Base-by-base conservation (phyloP, 345 rosid genomes). In the Hibiscus tridactylites region DNA sequence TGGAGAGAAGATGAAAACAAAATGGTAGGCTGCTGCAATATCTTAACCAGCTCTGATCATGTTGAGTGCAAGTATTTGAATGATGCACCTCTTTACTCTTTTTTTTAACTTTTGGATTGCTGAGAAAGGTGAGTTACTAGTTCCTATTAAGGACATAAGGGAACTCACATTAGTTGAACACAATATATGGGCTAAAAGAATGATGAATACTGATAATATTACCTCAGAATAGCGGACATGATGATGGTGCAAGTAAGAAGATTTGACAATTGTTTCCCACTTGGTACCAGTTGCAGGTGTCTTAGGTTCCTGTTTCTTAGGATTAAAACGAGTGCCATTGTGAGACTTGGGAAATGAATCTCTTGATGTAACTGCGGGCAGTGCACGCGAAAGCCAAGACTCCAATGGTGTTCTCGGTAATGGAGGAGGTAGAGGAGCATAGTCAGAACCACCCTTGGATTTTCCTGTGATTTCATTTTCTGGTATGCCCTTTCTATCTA, bases 201-300 rank as follows among this genome's bases (percentile, higher is more conserved):
- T 42, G 46, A 42, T 42, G 11, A 42, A 42, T 42, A 9, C 9
- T 44, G 58, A 28, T 29, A 15, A 37, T 6, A 61, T 76, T 88
- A 95, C 97, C 87, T 95, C 85, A 2, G 97, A 90, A 73, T 87
- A 89, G 11, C 97, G 89, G 16, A 79, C 79, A 70, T 89, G 97
- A 81, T 92, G 93, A 59, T 87, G 88, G 15, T 82, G 97, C 79
- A 77, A 75, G 47, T 88, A 57, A 0, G 97, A 95, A 61, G 96
- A 87, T 83, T 92, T 92, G 10, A 95, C 97, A 77, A 95, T 92
- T 47, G 88, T 92, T 83, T 95, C 99, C 99, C 99, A 95, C 81
- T 86, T 95, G 79, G 92, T 71, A 66, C 61, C 73, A 3, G 77
- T 74, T 28, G 81, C 75, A 46, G 75, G 44, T 53, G 78, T 73